Evolutionary conservation across 495 filamentous ascomycete species (phyloP), one percentile per base, ranked within the genome.

Genomic region (Talaromyces adpressus): DNA sequence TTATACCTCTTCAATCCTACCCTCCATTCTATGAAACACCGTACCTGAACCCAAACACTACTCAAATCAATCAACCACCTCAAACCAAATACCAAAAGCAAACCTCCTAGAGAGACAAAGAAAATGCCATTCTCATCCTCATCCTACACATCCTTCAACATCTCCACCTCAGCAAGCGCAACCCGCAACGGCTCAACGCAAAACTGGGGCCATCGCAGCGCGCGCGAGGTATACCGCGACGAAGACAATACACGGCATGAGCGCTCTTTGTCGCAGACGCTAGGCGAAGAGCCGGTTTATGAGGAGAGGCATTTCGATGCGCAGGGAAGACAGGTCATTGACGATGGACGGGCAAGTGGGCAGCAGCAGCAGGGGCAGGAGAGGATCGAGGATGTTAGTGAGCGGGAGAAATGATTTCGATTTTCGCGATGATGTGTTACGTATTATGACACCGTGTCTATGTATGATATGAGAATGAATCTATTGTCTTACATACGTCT

Each of bases 51-150:
- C 45, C 45, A 49, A 32, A 32, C 20, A n/a, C 20, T 7, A 4
- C 16, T 11, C 52, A 56, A 6, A 32, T 36, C 29, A 60, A 60
- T 20, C 36, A 59, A 34, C 29, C 8, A 47, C 22, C 25, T 61
- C 34, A 47, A 61, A 71, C 72, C 54, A 80, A 20, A 66, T 66
- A 8, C 70, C 69, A 47, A 74, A 71, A 20, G 76, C 83, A 11
- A 85, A 89, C 68, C 70, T 83, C 3, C 1, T 27, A 27, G 5
- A 27, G 27, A 20, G 36, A 59, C 34, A n/a, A 59, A 41, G 36
- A 41, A 41, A 41, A 41, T 59, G 57, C 57, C 57, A 41, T 39
- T 41, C 32, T 36, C 57, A 59, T 62, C 39, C 32, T 36, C 57
- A 59, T 62, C 39, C 41, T 51, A 36, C 29, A 62, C 27, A 11